These are phyloP conservation scores for Lachancea meyersii DNA, from an alignment of 805 yeast species.

Conservation along the genomic window DNA sequence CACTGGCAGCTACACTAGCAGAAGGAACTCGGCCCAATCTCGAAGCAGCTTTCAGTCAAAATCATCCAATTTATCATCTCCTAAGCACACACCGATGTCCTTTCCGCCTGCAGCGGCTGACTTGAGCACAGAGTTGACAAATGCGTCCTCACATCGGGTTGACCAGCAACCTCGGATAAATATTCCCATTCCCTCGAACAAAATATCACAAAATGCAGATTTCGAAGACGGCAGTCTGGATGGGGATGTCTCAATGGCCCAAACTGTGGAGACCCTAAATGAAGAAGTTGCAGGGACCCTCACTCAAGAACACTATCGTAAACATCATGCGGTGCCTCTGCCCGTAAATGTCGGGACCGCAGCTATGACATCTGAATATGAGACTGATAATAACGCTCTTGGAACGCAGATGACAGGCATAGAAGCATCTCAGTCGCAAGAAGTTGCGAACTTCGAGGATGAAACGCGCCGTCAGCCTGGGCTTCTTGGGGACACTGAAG, in stretches of 20 bases:
- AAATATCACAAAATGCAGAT: neutral
- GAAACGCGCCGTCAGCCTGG: neutral
- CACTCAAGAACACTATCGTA: no score
- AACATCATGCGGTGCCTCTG: no score
- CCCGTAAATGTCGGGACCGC: no score
- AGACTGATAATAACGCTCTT: no score
- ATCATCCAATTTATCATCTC: neutral
- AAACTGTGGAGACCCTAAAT: neutral
- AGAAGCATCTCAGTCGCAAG: no score
- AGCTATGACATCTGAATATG: no score
- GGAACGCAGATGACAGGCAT: no score
- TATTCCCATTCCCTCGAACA: no score
- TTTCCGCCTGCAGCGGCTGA: neutral
- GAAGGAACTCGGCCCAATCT: slow-evolving; percentile 5
- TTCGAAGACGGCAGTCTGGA: neutral
- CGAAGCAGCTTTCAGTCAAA: slow-evolving; percentile 2
- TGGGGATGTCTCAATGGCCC: neutral
- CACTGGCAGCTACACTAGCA: neutral
- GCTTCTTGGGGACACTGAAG: neutral
- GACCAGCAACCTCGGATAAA: neutral
- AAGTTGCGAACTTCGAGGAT: neutral
- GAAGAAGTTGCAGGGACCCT: no score
- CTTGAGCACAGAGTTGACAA: neutral
- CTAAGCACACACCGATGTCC: slow-evolving; percentile 1
- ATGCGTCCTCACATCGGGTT: neutral